These are phyloP conservation scores for Spiromastix sp. DNA, from an alignment of 2,329 filamentous ascomycete genomes.

Conservation along the genomic window DNA sequence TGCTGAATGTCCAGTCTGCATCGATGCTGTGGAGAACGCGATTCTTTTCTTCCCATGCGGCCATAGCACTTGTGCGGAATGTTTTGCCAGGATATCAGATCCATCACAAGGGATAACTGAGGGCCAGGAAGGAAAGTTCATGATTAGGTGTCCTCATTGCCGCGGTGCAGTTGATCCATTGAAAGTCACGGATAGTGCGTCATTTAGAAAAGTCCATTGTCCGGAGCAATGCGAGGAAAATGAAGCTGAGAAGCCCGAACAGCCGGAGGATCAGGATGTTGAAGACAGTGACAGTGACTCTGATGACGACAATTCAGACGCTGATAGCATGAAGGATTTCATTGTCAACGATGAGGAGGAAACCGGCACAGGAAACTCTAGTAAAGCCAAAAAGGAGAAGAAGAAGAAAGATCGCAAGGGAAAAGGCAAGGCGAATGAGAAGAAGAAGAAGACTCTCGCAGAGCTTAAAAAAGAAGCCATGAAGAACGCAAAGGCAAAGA, in stretches of 20 bases:
- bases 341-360: constrained; percentile 36
- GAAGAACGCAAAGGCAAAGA: constrained; percentile 54
- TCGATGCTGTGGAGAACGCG: constrained; percentile 64
- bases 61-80: constrained; percentile 68
- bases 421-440: constrained; percentile 37
- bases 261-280: constrained; percentile 18
- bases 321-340: constrained; percentile 40
- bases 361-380: no score
- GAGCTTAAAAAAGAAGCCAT: constrained; percentile 57
- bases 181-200: constrained; percentile 61
- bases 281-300: constrained; percentile 23
- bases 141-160: constrained; percentile 63
- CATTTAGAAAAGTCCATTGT: constrained; percentile 65
- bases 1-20: constrained; percentile 76
- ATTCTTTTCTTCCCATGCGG: constrained; percentile 75
- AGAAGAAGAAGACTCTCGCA: constrained; percentile 45
- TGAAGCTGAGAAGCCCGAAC: constrained; percentile 10
- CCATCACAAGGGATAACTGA: constrained; percentile 46
- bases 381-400: constrained; percentile 21
- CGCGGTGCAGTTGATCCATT: constrained; percentile 55
- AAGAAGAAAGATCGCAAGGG: constrained; percentile 29
- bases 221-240: constrained; percentile 41
- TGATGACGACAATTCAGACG: constrained; percentile 31
- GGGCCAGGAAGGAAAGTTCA: constrained; percentile 43
- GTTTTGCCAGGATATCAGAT: constrained; percentile 60